Conservation (phyloP, 495 filamentous ascomycete species). For the Xylaria nigripes region DNA sequence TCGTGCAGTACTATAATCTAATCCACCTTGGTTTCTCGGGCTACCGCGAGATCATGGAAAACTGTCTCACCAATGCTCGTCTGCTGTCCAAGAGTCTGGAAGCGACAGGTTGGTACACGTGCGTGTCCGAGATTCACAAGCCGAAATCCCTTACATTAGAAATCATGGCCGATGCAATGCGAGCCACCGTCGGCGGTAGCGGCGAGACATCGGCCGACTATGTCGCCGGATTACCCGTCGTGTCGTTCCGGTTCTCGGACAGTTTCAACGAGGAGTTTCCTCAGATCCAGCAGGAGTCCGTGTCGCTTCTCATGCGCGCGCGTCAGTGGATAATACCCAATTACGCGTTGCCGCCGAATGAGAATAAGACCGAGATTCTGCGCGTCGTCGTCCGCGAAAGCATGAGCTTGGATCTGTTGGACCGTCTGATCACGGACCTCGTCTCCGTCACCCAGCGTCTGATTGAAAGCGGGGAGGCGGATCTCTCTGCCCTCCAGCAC, state of each 20-base stretch:
- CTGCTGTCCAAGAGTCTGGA: constrained; percentile 61
- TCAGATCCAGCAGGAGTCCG: constrained; percentile 55
- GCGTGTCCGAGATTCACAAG: constrained; percentile 62
- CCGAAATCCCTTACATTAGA: constrained; percentile 18
- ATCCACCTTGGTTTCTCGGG: constrained; percentile 64
- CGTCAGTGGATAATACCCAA: constrained; percentile 74
- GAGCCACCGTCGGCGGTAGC: constrained; percentile 20
- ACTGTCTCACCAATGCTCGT: constrained; percentile 60
- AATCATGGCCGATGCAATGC: constrained; percentile 24
- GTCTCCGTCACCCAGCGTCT: constrained; percentile 49
- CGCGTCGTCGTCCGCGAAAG: constrained; percentile 61
- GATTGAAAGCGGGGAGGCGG: constrained; percentile 44
- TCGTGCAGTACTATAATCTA: constrained; percentile 71
- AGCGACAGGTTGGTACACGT: constrained; percentile 60
- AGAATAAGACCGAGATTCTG: constrained; percentile 58
- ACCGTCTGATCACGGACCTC: constrained; percentile 51
- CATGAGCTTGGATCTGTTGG: constrained; percentile 61
- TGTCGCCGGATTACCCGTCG: constrained; percentile 61
- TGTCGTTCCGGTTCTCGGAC: constrained; percentile 59
- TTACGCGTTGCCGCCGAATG: constrained; percentile 60
- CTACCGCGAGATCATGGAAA: constrained; percentile 61
- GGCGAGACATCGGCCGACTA: constrained; percentile 52
- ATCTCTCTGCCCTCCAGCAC: constrained; percentile 36
- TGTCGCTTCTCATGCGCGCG: constrained; percentile 57
- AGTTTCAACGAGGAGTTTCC: constrained; percentile 55